Conservation (phyloP, 352 stramenopile genomes). For the Globisporangium carolinianum region DNA sequence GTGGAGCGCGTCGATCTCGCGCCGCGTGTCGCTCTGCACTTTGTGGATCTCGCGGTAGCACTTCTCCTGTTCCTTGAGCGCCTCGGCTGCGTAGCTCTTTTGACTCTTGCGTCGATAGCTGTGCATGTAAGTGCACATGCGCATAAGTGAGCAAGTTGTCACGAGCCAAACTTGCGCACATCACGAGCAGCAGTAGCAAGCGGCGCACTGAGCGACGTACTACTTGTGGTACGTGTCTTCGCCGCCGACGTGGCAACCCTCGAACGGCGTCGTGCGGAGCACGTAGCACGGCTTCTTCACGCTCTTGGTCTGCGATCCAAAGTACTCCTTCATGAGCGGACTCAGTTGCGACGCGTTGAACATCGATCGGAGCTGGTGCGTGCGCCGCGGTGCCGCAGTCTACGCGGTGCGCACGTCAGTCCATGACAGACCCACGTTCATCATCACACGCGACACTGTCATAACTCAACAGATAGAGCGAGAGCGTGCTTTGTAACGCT, state of each 20-base stretch:
- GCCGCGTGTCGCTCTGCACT: slow-evolving; percentile 44
- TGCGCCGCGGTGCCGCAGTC: slow-evolving; percentile 19
- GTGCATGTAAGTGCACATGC: too few relatives aligned
- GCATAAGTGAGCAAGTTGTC: too few relatives aligned
- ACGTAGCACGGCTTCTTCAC: slow-evolving; percentile 68
- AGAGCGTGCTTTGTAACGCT: background rate
- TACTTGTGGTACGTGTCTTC: slow-evolving; percentile 78
- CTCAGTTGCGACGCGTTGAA: slow-evolving; percentile 83
- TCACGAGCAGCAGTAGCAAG: background rate
- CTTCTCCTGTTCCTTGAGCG: slow-evolving; percentile 45
- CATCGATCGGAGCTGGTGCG: slow-evolving; percentile 54
- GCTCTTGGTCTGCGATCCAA: slow-evolving; percentile 46
- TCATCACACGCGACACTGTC: too few relatives aligned
- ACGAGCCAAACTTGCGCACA: background rate
- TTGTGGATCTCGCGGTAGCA: slow-evolving; percentile 52
- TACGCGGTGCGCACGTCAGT: background rate
- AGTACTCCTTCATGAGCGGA: slow-evolving; percentile 73
- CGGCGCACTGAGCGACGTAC: slow-evolving; percentile 21
- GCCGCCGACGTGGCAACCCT: slow-evolving; percentile 64
- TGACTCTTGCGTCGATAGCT: slow-evolving; percentile 47
- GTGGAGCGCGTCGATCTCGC: slow-evolving; percentile 47
- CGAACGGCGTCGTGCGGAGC: slow-evolving; percentile 62
- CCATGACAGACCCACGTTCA: too few relatives aligned
- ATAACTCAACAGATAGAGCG: too few relatives aligned
- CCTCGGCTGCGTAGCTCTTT: slow-evolving; percentile 34